Base-by-base conservation (phyloP, 2,329 filamentous ascomycete species). In the Dothidotthia symphoricarpi region DNA sequence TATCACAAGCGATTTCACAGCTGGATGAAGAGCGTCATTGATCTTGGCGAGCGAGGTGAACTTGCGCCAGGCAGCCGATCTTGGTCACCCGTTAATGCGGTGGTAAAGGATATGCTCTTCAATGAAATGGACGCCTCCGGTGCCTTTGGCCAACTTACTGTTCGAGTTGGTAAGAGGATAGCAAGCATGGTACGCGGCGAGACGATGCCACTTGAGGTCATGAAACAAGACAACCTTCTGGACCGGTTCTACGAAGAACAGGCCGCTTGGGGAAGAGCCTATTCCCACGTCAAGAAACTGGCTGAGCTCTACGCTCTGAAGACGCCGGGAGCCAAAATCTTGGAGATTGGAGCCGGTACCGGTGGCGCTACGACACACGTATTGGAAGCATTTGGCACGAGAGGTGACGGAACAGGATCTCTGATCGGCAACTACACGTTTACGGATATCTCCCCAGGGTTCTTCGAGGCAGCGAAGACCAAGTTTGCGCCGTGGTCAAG, bases 281-380 rank as follows among this genome's bases (percentile, higher is more conserved):
- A 24, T 31, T 14, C 24, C 13, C 34, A 45, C 4, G 14, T 42
- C 12, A n/a, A 12, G 7, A 22, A 29, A 14, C 12, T 37, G 1
- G 27, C 34, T 1, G 33, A 29, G 11, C 25, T 25, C 11, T 29
- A 28, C 12, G 28, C 39, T 10, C 15, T 31, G 14, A 28, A 29
- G 12, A 28, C 39, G 5, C 31, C 43, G 12, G 28, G 29, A 3
- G 24, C 36, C 14, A 12, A 16, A 11, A 35, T 41, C 6, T 39
- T 53, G 1, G 50, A 53, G 24, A 43, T 51, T n/a, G 50, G 50
- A 0, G 50, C 47, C 16, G 50, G 50, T 0, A 53, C 41, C 11
- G 50, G 50, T 6, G 47, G 45, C 9, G 39, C 47, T 8, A 50
- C 49, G 2, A 34, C 45, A 10, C 49, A 35, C 1, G 49, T 43